phyloP scores from a whole-genome alignment of 164 flowering plant genomes.

The Echeveria elegans region DNA sequence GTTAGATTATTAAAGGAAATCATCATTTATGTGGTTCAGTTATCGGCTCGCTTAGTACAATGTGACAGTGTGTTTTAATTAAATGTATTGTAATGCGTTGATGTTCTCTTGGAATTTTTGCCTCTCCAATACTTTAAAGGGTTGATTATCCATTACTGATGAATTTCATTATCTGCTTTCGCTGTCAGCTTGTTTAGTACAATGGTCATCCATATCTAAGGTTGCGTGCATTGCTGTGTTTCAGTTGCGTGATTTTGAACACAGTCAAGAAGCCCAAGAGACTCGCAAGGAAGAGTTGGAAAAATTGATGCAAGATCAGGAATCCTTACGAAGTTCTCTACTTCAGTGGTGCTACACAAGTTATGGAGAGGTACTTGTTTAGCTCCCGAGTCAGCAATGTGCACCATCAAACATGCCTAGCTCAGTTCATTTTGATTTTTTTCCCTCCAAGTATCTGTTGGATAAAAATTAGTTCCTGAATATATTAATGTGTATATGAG shows the following conservation, averaged over 20 bases:
- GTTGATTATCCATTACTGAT: neutral
- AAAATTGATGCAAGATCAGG: slow-evolving; percentile 15
- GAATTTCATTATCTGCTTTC: neutral
- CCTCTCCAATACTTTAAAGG: neutral
- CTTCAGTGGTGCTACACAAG: neutral
- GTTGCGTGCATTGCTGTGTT: neutral
- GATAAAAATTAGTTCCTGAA: neutral
- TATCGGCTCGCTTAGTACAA: neutral
- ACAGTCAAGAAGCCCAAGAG: slow-evolving; percentile 82
- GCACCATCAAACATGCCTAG: neutral
- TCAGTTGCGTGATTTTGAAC: slow-evolving; percentile 24
- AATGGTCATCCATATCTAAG: too few relatives aligned
- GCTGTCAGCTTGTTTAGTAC: slow-evolving; percentile 11
- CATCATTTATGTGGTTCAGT: neutral
- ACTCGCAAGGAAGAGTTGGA: slow-evolving; percentile 67
- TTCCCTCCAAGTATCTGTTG: neutral
- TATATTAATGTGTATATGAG: neutral
- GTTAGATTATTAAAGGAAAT: neutral
- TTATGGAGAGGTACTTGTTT: slow-evolving; percentile 5
- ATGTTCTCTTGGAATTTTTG: neutral
- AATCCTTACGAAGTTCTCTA: neutral
- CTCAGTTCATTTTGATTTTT: neutral
- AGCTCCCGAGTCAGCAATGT: neutral
- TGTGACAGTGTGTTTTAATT: neutral
- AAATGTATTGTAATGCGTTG: neutral